Percentiles rank a stretch among this genome's conserved stretches.
These are phyloP conservation scores for Ogataea siamensis DNA, from an alignment of 805 yeast genomes.

Conservation along the genomic window DNA sequence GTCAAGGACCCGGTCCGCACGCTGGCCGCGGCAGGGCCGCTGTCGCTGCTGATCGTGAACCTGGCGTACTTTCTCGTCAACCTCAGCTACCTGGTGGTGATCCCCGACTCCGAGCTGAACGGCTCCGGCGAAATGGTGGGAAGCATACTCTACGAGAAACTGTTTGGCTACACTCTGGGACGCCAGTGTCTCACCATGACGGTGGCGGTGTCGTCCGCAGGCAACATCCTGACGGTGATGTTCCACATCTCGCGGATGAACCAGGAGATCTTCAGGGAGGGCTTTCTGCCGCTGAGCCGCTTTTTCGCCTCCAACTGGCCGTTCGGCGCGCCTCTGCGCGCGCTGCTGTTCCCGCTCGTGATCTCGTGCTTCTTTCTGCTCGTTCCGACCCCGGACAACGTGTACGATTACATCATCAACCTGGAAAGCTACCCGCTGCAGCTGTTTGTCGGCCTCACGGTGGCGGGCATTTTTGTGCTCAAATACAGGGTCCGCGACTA, in stretches of 20 bases:
- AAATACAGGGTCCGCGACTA: conserved; percentile 50
- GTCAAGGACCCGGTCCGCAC: conserved; percentile 51
- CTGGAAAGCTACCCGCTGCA: conserved; percentile 53
- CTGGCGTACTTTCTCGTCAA: conserved; percentile 48
- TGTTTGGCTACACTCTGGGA: conserved; percentile 51
- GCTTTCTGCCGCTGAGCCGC: conserved; percentile 48
- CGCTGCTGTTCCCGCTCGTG: conserved; percentile 42
- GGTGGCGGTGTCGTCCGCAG: conserved; percentile 54
- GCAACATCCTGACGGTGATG: conserved; percentile 53
- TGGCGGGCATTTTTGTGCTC: conserved; percentile 56
- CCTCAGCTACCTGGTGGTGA: conserved; percentile 48
- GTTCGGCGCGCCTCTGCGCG: conserved; percentile 49
- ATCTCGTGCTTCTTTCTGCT: conserved; percentile 42
- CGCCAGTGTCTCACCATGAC: conserved; percentile 45
- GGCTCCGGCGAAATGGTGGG: conserved; percentile 51
- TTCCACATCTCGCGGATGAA: conserved; percentile 52
- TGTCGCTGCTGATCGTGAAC: conserved; percentile 41
- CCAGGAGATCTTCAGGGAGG: conserved; percentile 58
- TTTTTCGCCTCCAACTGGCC: conserved; percentile 57
- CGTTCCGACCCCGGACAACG: conserved; percentile 46
- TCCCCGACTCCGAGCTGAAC: conserved; percentile 46
- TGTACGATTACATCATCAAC: conserved; percentile 50
- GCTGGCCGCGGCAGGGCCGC: conserved; percentile 52
- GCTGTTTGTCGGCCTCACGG: conserved; percentile 48
- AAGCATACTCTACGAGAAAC: conserved; percentile 47